phyloP scores from a whole-genome alignment of 495 filamentous ascomycete genomes.

The Penicillium manginii region DNA sequence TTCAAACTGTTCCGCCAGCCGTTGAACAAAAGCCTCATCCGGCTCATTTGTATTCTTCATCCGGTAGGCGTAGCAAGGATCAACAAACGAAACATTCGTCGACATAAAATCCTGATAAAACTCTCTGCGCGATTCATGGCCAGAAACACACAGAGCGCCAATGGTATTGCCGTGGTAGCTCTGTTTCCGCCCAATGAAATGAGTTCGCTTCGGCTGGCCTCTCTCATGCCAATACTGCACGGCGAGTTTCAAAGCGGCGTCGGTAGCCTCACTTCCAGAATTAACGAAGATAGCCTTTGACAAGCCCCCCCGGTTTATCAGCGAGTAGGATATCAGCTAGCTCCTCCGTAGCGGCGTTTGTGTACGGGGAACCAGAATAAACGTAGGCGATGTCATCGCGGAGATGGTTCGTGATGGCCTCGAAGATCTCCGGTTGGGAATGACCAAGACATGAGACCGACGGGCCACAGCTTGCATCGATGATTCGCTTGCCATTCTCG shows the following conservation, averaged over 20 bases:
- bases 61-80: slow-evolving; percentile 45
- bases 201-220: slow-evolving; percentile 39
- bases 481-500: slow-evolving; percentile 52
- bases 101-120: slow-evolving; percentile 38
- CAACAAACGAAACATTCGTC: slow-evolving; percentile 35
- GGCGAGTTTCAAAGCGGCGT: slow-evolving; percentile 61
- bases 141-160: slow-evolving; percentile 52
- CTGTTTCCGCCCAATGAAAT: slow-evolving; percentile 63
- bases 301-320: slow-evolving; percentile 28
- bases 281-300: slow-evolving; percentile 38
- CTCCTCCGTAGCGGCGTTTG: slow-evolving; percentile 30
- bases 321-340: slow-evolving; percentile 31
- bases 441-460: slow-evolving; percentile 41
- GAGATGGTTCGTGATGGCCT: slow-evolving; percentile 19
- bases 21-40: slow-evolving; percentile 36
- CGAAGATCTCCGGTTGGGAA: slow-evolving; percentile 17
- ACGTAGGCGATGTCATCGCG: slow-evolving; percentile 25
- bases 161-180: slow-evolving; percentile 72
- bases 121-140: slow-evolving; percentile 34
- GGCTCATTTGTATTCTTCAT: slow-evolving; percentile 35
- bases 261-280: slow-evolving; percentile 56
- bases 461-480: slow-evolving; percentile 50
- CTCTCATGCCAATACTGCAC: slow-evolving; percentile 42
- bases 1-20: slow-evolving; percentile 59
- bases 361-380: slow-evolving; percentile 16